A percentile compares a stretch with the other conserved stretches of the same genome.
phyloP scores from a whole-genome alignment of 2,329 filamentous ascomycete species.

The Aureobasidium sp. region DNA sequence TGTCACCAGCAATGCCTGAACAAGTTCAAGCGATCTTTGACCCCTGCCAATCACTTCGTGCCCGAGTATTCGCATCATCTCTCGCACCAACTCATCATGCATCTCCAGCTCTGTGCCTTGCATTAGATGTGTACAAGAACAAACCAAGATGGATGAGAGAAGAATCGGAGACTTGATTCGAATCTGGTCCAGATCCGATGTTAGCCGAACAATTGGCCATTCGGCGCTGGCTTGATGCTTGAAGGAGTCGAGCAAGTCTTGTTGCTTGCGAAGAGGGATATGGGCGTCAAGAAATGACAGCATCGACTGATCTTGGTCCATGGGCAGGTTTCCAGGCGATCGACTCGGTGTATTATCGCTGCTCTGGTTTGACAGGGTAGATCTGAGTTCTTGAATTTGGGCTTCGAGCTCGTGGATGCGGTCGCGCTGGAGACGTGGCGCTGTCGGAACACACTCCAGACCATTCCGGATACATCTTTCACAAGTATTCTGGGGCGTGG shows the following conservation, averaged over 20 bases:
- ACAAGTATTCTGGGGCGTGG: conserved; percentile 19
- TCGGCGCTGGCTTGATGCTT: not conserved
- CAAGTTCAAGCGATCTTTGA: conserved; percentile 1
- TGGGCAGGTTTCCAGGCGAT: not conserved
- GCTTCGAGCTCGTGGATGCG: conserved; percentile 26
- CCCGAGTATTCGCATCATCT: not conserved
- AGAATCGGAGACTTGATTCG: not conserved
- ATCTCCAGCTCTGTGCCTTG: not conserved
- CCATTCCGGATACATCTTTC: conserved; percentile 24
- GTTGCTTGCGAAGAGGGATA: not conserved
- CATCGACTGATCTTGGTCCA: not conserved
- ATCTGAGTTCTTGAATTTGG: conserved; percentile 19
- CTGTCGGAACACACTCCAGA: conserved; percentile 24
- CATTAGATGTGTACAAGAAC: not conserved
- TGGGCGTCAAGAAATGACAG: not conserved
- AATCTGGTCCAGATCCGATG: not conserved
- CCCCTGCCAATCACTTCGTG: conserved; percentile 2
- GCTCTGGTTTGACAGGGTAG: not conserved
- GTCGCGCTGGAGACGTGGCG: conserved; percentile 23
- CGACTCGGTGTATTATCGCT: not conserved
- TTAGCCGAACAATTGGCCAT: not conserved
- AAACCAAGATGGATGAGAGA: not conserved
- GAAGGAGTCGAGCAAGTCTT: not conserved
- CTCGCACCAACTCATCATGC: not conserved
- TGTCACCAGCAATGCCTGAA: not conserved